Base-by-base conservation (phyloP, 345 rosid species). In the Toxicodendron radicans region DNA sequence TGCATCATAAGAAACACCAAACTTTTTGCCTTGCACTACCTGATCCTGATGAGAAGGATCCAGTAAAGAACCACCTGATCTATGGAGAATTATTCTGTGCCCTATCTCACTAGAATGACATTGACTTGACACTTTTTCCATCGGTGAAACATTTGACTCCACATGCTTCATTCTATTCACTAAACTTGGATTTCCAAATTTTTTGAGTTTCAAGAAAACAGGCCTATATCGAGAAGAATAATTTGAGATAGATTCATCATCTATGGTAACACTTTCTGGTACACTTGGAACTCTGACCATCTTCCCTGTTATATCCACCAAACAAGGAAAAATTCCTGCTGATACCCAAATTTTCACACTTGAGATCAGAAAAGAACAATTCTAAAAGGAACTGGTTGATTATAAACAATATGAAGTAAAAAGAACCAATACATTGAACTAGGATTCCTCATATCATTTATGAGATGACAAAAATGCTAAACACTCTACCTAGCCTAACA, bases 121-220 rank as follows among this genome's bases (percentile, higher is more conserved):
- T 66, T n/a, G 45, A 43, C 27, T 27, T 7, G 41, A 33, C 69
- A 56, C 58, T 23, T 69, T 70, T 9, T 46, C 43, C 24, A 71
- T 38, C 10, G 73, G 20, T 9, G 74, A 61, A 32, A 58, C 46
- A 60, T 75, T 75, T 12, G 69, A 43, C 57, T 79, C 79, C 10
- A 68, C 63, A 58, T 75, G 71, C 79, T 78, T 85, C 46, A 78
- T 35, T 59, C 64, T 75, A 45, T 75, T 73, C 66, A 53, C 66
- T 45, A 61, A 71, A 59, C 66, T 79, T 62, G 73, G 64, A 51
- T 78, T 80, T 23, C 76, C 78, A 57, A n/a, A n/a, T 58, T 78
- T 79, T 12, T 51, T 14, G 27, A 23, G 58, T 51, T 35, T 71
- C 38, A 24, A 14, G 52, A 20, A 9, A 30, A 38, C 59, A 38